Percentiles rank a stretch among this genome's conserved stretches.
Conservation (phyloP, 768 basidiomycete species). For the Podaxis pistillaris region DNA sequence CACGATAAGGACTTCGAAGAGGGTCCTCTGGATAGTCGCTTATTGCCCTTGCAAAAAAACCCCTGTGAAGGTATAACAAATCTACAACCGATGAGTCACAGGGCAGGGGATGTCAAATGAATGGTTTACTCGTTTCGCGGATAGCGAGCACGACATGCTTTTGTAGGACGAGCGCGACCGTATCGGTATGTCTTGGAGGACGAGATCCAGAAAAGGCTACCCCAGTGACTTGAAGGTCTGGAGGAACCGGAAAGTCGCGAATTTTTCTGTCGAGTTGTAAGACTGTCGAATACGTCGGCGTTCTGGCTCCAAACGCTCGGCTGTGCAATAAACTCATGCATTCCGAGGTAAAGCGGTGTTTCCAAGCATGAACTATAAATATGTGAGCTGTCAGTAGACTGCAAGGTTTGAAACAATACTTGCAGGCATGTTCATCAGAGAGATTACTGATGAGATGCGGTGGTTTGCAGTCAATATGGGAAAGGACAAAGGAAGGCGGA, state of each 20-base stretch:
- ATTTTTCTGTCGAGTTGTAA: slow-evolving; percentile 65
- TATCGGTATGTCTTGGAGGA: slow-evolving; percentile 34
- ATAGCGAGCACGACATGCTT: slow-evolving; percentile 69
- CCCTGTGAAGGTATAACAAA: slow-evolving; percentile 67
- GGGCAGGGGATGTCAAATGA: background rate
- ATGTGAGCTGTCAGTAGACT: background rate
- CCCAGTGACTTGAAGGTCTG: slow-evolving; percentile 59
- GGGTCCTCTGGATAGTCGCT: slow-evolving; percentile 74
- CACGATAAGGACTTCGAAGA: slow-evolving; percentile 66
- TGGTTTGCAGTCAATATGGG: slow-evolving; percentile 66
- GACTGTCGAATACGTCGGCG: slow-evolving; percentile 63
- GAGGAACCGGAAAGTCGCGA: slow-evolving; percentile 64
- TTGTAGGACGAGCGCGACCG: slow-evolving; percentile 53
- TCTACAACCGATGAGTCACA: slow-evolving; percentile 33
- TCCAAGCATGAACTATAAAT: slow-evolving; percentile 62
- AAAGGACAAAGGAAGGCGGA: slow-evolving; percentile 61
- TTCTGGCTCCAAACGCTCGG: slow-evolving; percentile 67
- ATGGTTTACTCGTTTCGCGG: slow-evolving; percentile 61
- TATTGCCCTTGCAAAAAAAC: slow-evolving; percentile 71
- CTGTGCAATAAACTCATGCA: slow-evolving; percentile 68
- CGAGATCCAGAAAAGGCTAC: slow-evolving; percentile 50
- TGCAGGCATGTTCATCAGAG: slow-evolving; percentile 57
- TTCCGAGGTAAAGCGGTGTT: slow-evolving; percentile 64
- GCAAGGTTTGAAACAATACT: slow-evolving; percentile 24
- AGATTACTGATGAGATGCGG: slow-evolving; percentile 43